Evolutionary conservation across 108 stramenopile species (phyloP).

Genomic region (Poteriospumella lacustris): DNA sequence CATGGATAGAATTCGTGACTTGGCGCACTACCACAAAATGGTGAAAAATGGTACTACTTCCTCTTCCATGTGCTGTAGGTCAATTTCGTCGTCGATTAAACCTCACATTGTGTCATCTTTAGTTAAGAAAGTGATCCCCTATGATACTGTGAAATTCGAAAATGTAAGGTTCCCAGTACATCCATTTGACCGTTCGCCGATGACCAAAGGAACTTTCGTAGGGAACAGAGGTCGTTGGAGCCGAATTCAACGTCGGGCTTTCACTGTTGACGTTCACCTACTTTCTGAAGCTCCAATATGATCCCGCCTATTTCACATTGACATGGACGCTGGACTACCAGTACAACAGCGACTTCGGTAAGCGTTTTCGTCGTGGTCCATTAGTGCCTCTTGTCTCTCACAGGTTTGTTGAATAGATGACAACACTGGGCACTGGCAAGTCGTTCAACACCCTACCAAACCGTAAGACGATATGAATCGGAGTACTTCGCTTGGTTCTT

Average conservation of each 20-base stretch:
- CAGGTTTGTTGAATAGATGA: neutral
- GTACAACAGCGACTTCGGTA: slow-evolving; percentile 5
- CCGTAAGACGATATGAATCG: neutral
- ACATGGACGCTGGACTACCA: slow-evolving; percentile 2
- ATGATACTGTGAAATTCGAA: neutral
- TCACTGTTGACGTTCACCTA: slow-evolving; percentile 2
- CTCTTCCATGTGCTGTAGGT: too few relatives aligned
- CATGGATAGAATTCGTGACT: neutral
- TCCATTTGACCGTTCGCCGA: neutral
- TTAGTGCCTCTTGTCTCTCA: too few relatives aligned
- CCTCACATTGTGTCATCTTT: too few relatives aligned
- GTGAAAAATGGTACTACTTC: neutral
- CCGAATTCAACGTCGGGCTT: slow-evolving; percentile 5
- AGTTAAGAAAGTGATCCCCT: neutral
- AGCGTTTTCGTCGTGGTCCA: neutral
- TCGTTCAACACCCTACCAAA: slow-evolving; percentile 13
- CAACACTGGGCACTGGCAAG: slow-evolving; percentile 19
- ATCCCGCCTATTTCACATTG: neutral
- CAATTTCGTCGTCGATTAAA: too few relatives aligned
- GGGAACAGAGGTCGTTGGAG: neutral
- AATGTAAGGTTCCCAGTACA: neutral
- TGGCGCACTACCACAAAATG: slow-evolving; percentile 12
- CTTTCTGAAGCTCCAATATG: neutral
- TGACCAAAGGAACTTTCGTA: neutral
- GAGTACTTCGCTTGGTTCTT: neutral